Evolutionary conservation across 148 eudicot species (phyloP), one percentile per base, ranked within the genome.

Genomic region (Persicaria tinctoria): DNA sequence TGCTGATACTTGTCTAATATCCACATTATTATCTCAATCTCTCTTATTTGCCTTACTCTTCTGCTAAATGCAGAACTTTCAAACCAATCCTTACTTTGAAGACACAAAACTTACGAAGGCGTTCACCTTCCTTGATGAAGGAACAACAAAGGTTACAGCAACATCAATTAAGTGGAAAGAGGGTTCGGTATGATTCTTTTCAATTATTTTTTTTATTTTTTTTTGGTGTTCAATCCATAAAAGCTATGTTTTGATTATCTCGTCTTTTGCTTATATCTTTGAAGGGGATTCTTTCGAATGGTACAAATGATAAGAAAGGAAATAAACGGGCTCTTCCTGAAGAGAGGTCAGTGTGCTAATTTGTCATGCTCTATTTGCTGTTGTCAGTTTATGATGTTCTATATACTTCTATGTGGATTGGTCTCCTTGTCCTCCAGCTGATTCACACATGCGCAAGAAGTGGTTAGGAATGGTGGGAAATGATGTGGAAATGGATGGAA

Each of bases 101-200:
- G 88, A 92, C 79, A 77, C 85, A 9, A 87, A 89, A 86, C 97
- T 96, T 70, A 84, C 88, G 18, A 96, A 90, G 87, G 80, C 93
- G 64, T 96, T 90, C 85, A 83, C 89, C 72, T 90, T 96, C 83
- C 88, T 85, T 50, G 97, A 92, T 59, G 99, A 95, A 77, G 99
- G 99, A 79, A 79, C 86, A 17, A 88, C 90, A 11, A 92, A 92
- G 81, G 81, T 96, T 73, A 86, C 93, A 44, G 89, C 97, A 10
- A 92, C 99, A 57, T 57, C 86, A 56, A 96, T 96, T 46, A 88
- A 89, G 74, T 96, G 99, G 99, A 96, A 92, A 84, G 93, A 96
- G 78, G 99, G 97, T 81, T 85, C 82, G 88, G 99, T 96, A 80
- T 74, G 86, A 41, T 62, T 20, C 77, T 80, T 68, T 41, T 51